Evolutionary conservation across 345 rosid species (phyloP), one percentile per base, ranked within the genome.

Genomic region (Gynandropsis gynandra): DNA sequence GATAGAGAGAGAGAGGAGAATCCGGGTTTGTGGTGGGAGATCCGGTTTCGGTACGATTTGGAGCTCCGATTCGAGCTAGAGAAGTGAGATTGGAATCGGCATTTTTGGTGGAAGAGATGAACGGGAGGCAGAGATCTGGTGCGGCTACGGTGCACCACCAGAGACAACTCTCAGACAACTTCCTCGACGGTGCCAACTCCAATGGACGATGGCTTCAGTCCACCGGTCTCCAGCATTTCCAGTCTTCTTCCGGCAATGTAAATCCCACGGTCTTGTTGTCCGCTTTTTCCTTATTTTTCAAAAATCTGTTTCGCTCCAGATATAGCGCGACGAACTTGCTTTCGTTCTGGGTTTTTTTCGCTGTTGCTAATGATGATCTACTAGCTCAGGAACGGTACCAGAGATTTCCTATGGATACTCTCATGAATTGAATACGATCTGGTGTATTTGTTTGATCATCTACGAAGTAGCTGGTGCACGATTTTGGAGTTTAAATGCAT

Each of bases 171-270:
- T 87, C 98, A 10, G 89, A 84, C 61, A 74, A 76, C 74, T 79
- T 78, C 54, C 43, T 79, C 57, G 98, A 90, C 13, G 64, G 72
- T 61, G 71, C 92, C 9, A 60, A 66, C 16, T 61, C 95, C 17
- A 90, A 80, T 64, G 90, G 82, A 31, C 65, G 92, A 61, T 90
- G 96, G 98, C 92, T 90, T 49, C 98, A 90, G 61, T 87, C 98
- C 4, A 76, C 81, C 31, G 96, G 98, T 19, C 81, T 90, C 35
- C 98, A 84, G 68, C 89, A 90, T 44, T 82, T 90, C 8, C 89
- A 81, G 9, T 55, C 58, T 52, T 64, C 85, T 52, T 66, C 85
- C 34, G 58, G 69, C 55, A 67, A 67, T 50, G 72, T 61, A 66
- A 10, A 61, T 56, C 63, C 7, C 24, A 61, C 0, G 20, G n/a